Evolutionary conservation across 805 yeast genomes (phyloP), one percentile per base, ranked within the genome.

Genomic region (Saccharomycopsis amapae): DNA sequence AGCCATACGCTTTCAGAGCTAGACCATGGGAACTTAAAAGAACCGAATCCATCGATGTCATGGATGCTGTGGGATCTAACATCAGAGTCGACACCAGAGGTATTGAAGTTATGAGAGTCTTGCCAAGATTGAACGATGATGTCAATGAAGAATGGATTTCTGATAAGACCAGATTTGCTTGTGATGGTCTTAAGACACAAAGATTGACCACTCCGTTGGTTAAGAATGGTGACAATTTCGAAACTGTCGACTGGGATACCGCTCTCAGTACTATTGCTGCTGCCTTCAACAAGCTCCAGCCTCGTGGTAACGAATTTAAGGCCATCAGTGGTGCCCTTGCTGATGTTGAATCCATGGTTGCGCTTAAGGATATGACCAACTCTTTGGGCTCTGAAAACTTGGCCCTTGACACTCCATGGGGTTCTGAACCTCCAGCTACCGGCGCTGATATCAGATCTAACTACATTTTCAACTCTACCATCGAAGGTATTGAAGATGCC

Each of bases 1-100:
- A 86, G 66, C 95, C 95, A 22, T 85, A 85, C 58, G 88, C 95
- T n/a, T 85, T 85, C 73, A 79, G 78, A 61, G 94, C 95, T 13
- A 76, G 95, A 62, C 95, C 95, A 25, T 85, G 95, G 95, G 95
- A 85, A 66, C 75, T 86, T 62, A 85, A 85, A 69, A 79, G 85
- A 71, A 85, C 94, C 40, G 95, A 85, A 65, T 73, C 90, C 43
- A 75, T 85, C 56, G 95, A 85, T 63, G 93, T 85, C 12, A 64
- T 79, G 68, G 95, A 85, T 64, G 95, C 79, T 19, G 62, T 85
- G 31, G 95, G 95, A 22, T 81, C 90, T 36, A 83, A 79, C 58
- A 76, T 85, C 54, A 75, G 95, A 62, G 87, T 85, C 44, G 95
- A 85, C 63, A 77, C 90, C 44, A 76, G 93, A 65, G 95, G 95